Evolutionary conservation across 1,284 basidiomycete genomes (phyloP).

Genomic region (Ganoderma leucocontextum): DNA sequence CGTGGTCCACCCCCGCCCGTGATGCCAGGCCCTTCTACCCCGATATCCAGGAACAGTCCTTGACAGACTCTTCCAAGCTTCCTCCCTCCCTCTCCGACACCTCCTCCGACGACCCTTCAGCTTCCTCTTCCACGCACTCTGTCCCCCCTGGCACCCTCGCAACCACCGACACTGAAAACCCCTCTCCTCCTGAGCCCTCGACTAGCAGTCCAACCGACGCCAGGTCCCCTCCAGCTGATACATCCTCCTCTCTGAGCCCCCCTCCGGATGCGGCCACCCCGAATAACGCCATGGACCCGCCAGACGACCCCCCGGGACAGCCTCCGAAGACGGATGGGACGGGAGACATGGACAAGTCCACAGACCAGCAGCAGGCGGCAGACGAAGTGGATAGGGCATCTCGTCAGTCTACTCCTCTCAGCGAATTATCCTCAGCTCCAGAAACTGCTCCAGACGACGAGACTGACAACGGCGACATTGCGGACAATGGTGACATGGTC

Average conservation of each 20-base stretch:
- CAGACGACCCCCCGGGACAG: constrained; percentile 27
- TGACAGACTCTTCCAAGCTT: constrained; percentile 37
- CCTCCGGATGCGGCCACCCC: constrained; percentile 42
- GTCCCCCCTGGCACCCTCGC: constrained; percentile 28
- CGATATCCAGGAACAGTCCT: constrained; percentile 41
- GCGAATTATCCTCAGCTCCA: constrained; percentile 70
- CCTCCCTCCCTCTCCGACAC: constrained; percentile 31
- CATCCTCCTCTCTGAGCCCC: constrained; percentile 42
- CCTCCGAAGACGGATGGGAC: constrained; percentile 10
- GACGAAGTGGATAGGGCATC: constrained; percentile 48
- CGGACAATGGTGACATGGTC: constrained; percentile 37
- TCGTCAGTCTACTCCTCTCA: constrained; percentile 69
- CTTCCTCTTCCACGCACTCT: constrained; percentile 24
- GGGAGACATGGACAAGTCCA: constrained; percentile 20
- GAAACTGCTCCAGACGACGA: constrained; percentile 45
- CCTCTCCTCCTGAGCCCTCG: constrained; percentile 37
- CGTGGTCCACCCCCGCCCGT: constrained; percentile 50
- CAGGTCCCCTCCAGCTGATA: constrained; percentile 38
- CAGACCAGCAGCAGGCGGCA: constrained; percentile 16
- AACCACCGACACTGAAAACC: constrained; percentile 40
- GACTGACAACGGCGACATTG: constrained; percentile 43
- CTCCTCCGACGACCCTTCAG: constrained; percentile 15
- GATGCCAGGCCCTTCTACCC: constrained; percentile 42
- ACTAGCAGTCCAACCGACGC: constrained; percentile 37
- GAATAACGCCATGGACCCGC: constrained; percentile 35